These are phyloP conservation scores for Citrus sp. DNA, from an alignment of 345 rosid species.

Conservation along the genomic window DNA sequence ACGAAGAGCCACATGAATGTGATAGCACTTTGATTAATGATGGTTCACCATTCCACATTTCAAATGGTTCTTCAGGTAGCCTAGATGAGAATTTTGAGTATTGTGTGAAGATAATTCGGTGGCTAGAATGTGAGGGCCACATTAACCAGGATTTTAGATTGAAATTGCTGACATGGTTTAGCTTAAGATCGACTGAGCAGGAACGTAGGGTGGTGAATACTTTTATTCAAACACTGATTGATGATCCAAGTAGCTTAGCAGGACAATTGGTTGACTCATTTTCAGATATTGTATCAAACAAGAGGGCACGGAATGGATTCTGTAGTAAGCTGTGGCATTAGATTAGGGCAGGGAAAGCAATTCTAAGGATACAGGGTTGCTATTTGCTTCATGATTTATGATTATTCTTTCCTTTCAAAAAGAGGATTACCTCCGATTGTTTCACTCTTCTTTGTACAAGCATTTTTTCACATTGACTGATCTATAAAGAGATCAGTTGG, in stretches of 20 bases:
- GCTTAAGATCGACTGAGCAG: slow-evolving; percentile 75
- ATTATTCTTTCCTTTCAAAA: slow-evolving; percentile 25
- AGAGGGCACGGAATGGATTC: slow-evolving; percentile 63
- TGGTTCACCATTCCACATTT: slow-evolving; percentile 51
- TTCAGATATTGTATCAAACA: slow-evolving; percentile 66
- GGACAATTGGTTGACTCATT: slow-evolving; percentile 88
- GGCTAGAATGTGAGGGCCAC: slow-evolving; percentile 81
- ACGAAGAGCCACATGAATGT: slow-evolving; percentile 75
- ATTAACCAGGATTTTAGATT: slow-evolving; percentile 75
- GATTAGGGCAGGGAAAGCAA: slow-evolving; percentile 17
- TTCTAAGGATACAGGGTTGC: slow-evolving; percentile 20
- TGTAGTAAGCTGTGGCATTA: slow-evolving; percentile 63
- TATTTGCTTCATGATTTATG: slow-evolving; percentile 28
- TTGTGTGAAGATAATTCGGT: slow-evolving; percentile 75
- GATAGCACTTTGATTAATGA: slow-evolving; percentile 75
- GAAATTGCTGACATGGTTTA: slow-evolving; percentile 92
- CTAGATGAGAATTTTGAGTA: slow-evolving; percentile 81
- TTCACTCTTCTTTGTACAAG: slow-evolving; percentile 34
- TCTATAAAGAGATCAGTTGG: background rate
- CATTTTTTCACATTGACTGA: slow-evolving; percentile 21
- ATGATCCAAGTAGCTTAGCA: slow-evolving; percentile 87
- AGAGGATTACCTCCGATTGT: slow-evolving; percentile 26
- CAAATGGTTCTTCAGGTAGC: slow-evolving; percentile 44
- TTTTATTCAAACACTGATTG: slow-evolving; percentile 76
- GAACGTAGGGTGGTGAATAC: slow-evolving; percentile 89